Evolutionary conservation across 345 rosid species (phyloP), one percentile per base, ranked within the genome.

Genomic region (Populus deltoides): DNA sequence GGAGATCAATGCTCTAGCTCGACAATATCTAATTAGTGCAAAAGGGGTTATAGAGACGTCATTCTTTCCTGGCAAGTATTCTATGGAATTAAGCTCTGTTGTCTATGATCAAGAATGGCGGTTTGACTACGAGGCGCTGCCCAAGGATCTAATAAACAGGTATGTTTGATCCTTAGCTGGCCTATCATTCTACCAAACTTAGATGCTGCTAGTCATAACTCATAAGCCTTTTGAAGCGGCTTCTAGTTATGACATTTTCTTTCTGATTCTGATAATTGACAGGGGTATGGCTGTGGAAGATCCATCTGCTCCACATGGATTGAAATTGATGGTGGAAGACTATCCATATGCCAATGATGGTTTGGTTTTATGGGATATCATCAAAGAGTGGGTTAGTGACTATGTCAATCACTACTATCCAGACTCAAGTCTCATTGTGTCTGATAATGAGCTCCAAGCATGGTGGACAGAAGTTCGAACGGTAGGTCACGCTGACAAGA

Each of bases 1-100:
- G 88, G 89, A 88, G 82, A 86, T 89, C 80, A 92, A 92, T 75
- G 90, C 92, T 6, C 83, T 89, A 38, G 93, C 97, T 62, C 87
- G 94, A 35, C 79, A 79, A 77, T 82, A 31, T 24, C 87, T 90
- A 4, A 41, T 88, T 72, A 89, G 80, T 72, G 91, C 83, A 3
- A 87, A 71, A 16, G 94, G 97, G 6, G 61, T 89, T 74, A 88
- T 92, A n/a, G 97, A 92, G 86, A 66, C 68, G 27, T 17, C 81
- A 18, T 92, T 88, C 67, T 76, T 90, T 41, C 91, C 89, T 0
- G 86, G 86, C 7, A 89, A 83, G 78, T 88, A 87, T 68, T 79
- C 89, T 15, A 10, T 84, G 16, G 89, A 88, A 86, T 76, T 88
- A 35, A 78, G 92, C 75, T 87, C 97, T 7, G 88, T 33, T 3